Evolutionary conservation across 116 monocot species (phyloP), one percentile per base, ranked within the genome.

Genomic region (Dioscorea cayenensis): DNA sequence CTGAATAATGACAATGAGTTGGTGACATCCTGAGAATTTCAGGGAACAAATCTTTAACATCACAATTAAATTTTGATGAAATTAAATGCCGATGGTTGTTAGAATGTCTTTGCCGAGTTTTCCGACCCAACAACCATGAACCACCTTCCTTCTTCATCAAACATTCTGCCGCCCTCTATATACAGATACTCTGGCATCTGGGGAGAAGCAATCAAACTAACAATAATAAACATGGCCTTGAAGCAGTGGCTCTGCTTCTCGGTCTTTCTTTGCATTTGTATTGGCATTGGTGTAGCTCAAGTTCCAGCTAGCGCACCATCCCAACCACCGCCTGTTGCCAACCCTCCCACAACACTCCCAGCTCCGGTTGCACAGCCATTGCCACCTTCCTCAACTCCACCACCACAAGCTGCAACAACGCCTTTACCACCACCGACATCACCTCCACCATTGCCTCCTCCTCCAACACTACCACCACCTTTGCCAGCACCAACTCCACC

Each of bases 101-200:
- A 23, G 25, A 62, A 62, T 62, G 62, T 62, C 62, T 62, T 23
- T 23, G 62, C 5, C 22, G 62, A 27, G 55, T 55, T 16, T 55
- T 55, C 2, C 18, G 23, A 27, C 28, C 25, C 62, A 62, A 62
- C 62, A 1, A 62, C 62, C 62, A 23, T 62, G 22, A 62, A 62
- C 62, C n/a, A 62, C 62, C 62, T 62, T 62, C 62, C 62, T 62
- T 62, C 62, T 12, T 22, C 21, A 28, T 12, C 62, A 62, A 62
- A 62, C 2, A 17, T 23, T 62, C 62, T 62, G 62, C 62, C 6
- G 10, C 62, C 62, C 10, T 62, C 62, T 62, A 62, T 62, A 62
- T 62, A 60, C 60, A 14, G 21, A 32, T 32, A 32, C 43, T 43
- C 62, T 23, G 23, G 12, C 21, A 62, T 62, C 27, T 0, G 8